Evolutionary conservation across 2,329 filamentous ascomycete species (phyloP).

Genomic region (Monosporascus sp.): DNA sequence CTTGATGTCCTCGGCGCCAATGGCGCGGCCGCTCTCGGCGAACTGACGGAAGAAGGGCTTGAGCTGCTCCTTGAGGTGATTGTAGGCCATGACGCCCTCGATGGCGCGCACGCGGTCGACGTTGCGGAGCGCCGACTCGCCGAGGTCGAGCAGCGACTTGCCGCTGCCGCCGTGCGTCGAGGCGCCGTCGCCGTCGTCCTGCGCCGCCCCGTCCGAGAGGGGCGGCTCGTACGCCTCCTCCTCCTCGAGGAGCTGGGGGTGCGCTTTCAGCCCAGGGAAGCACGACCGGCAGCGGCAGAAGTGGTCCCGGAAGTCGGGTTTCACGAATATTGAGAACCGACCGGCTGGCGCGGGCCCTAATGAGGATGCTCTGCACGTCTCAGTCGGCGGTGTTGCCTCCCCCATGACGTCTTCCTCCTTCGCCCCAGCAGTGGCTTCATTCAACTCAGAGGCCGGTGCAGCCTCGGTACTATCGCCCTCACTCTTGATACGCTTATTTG

Average conservation of each 20-base stretch:
- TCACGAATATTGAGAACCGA: constrained; percentile 77
- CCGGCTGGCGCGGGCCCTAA: constrained; percentile 52
- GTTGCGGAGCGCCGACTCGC: constrained; percentile 85
- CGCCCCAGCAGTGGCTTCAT: constrained; percentile 8
- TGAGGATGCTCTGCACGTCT: constrained; percentile 53
- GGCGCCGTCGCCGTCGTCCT: constrained; percentile 47
- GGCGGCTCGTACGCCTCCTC: constrained; percentile 94
- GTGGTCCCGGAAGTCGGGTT: constrained; percentile 69
- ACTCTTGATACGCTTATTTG: constrained; percentile 49
- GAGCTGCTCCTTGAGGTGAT: constrained; percentile 92
- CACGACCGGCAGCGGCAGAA: constrained; percentile 81
- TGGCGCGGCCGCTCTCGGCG: constrained; percentile 81
- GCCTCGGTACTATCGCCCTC: constrained; percentile 23
- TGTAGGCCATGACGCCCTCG: constrained; percentile 97
- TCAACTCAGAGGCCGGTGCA: constrained; percentile 3
- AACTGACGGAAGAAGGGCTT: constrained; percentile 92
- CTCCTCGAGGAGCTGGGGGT: constrained; percentile 84
- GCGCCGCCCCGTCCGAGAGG: constrained; percentile 60
- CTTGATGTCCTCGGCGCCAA: constrained; percentile 94
- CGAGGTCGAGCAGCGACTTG: constrained; percentile 80
- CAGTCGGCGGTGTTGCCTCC: constrained; percentile 5
- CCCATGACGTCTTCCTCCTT: constrained; percentile 16
- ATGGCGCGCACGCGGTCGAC: constrained; percentile 91
- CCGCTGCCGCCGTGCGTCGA: constrained; percentile 65
- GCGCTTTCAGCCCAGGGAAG: constrained; percentile 64